Evolutionary conservation across 805 yeast genomes (phyloP).

Genomic region (Kodamaea kaohsiungensis): DNA sequence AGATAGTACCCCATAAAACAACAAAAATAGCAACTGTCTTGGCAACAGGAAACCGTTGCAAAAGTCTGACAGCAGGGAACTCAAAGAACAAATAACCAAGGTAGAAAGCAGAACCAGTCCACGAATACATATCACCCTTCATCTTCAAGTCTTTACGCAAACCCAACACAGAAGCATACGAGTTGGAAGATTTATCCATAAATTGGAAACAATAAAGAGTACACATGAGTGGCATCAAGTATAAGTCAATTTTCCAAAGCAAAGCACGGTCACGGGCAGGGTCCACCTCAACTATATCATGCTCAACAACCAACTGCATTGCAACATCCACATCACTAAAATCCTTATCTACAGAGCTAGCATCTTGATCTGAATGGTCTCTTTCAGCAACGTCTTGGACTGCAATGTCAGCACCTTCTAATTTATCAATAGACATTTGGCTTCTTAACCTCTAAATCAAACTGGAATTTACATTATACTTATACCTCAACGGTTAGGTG

Average conservation of each 20-base stretch:
- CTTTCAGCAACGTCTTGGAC: not conserved
- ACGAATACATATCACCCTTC: conserved; percentile 43
- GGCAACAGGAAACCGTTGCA: conserved; percentile 61
- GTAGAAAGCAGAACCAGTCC: conserved; percentile 46
- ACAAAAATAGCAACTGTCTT: conserved; percentile 50
- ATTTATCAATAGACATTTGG: not conserved
- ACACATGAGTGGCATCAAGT: conserved; percentile 52
- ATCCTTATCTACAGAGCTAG: not conserved
- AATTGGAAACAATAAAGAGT: conserved; percentile 52
- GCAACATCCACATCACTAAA: conserved; percentile 48
- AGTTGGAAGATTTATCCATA: conserved; percentile 59
- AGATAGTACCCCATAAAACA: conserved; percentile 62
- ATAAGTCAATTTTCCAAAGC: conserved; percentile 53
- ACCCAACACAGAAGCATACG: conserved; percentile 57
- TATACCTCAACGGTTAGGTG: not conserved
- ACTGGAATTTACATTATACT: not conserved
- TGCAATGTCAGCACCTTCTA: not conserved
- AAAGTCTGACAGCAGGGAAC: conserved; percentile 44
- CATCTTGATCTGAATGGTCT: not conserved
- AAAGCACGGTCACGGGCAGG: conserved; percentile 33
- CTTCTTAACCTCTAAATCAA: not conserved
- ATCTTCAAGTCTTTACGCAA: conserved; percentile 46
- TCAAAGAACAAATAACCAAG: conserved; percentile 65
- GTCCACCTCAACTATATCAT: conserved; percentile 18
- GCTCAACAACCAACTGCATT: conserved; percentile 38